A percentile compares a stretch with the other conserved stretches of the same genome.
These are phyloP conservation scores for Aspergillus conjunctus DNA, from an alignment of 495 filamentous ascomycete genomes.

Conservation along the genomic window DNA sequence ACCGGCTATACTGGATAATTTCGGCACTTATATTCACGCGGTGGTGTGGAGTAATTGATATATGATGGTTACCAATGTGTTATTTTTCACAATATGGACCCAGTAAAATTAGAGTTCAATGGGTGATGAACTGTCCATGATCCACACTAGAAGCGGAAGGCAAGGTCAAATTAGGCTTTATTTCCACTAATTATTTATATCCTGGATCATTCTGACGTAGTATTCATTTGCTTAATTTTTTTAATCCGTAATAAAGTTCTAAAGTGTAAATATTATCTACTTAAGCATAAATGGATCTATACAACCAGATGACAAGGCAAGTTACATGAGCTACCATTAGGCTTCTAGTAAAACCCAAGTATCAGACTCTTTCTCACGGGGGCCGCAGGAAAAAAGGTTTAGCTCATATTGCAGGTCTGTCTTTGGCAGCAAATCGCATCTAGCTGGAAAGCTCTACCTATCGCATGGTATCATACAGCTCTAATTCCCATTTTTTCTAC, in stretches of 20 bases:
- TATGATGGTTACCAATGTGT: constrained; percentile 1
- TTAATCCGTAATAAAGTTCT: neutral
- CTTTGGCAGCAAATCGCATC: neutral
- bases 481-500: neutral
- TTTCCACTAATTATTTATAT: constrained; percentile 1
- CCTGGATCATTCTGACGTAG: neutral
- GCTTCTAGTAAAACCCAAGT: neutral
- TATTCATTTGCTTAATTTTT: neutral
- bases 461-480: neutral
- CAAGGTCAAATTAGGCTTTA: neutral
- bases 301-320: neutral
- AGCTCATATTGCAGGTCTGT: neutral
- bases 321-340: neutral
- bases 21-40: neutral
- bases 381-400: neutral
- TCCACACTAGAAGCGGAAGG: neutral
- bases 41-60: constrained; percentile 1
- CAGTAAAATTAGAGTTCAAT: constrained; percentile 3
- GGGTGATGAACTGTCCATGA: neutral
- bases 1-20: neutral
- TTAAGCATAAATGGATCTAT: neutral
- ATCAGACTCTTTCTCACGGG: neutral
- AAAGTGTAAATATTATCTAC: neutral
- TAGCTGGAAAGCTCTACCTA: neutral
- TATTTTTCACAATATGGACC: neutral